Evolutionary conservation across 176 grass and related monocot species (phyloP), one percentile per base, ranked within the genome.

Genomic region (Oryza punctata): DNA sequence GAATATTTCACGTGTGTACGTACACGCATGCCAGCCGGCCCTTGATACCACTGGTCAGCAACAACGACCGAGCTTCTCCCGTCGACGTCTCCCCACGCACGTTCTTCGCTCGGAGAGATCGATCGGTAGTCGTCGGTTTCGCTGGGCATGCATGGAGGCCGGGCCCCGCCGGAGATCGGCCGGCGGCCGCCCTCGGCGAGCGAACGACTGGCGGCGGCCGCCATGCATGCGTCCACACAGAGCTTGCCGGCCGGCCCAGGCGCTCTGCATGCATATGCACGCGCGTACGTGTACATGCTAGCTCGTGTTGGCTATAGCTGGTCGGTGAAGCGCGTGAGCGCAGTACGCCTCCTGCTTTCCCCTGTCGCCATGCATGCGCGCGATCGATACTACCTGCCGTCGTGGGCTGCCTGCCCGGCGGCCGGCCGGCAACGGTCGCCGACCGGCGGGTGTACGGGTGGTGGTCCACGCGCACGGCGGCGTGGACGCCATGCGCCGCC

Each of bases 271-370:
- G 40, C 40, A 38, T 7, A 38, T 7, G 37, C 37, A 7, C 37
- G 37, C 37, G 7, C 37, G 37, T 33, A 33, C 12, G 45, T 1
- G 43, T 1, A 28, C 64, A 2, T 47, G 65, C 78, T 44, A 52
- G 44, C 28, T 12, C 28, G 67, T 71, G 78, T 38, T 38, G 37
- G 37, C 37, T 38, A 4, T 33, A 4, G 52, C 33, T 82, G 81
- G 81, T 74, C 81, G 81, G 81, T 18, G 70, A 49, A 74, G 27
- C 81, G 81, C 81, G 81, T 82, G 1, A 38, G 7, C 16, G 40
- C 29, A 40, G 37, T 32, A 28, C 25, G 52, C n/a, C 29, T 26
- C 16, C 6, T 57, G 6, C 50, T 4, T 57, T 4, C 2, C 50
- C 50, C 50, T 3, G 37, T 21, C 40, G 10, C 9, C 40, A 41